Base-by-base conservation (phyloP, 2,329 filamentous ascomycete species). In the Thelonectria rubi region DNA sequence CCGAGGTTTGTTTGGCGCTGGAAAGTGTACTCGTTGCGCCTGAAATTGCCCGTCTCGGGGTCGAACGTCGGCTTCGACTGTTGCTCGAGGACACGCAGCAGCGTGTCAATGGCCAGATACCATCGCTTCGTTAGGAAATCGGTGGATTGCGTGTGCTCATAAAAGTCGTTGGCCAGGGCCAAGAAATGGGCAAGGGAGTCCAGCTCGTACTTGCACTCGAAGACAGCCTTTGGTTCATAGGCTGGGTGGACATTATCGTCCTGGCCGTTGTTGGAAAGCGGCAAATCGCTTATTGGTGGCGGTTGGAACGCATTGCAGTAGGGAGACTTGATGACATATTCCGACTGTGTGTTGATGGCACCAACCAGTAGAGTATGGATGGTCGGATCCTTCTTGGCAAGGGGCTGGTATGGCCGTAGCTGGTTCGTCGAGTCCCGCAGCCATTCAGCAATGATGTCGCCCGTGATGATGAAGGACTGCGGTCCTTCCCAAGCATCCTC, bases 231-330 rank as follows among this genome's bases (percentile, higher is more conserved):
- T 0, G 90, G 90, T 72, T 98, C 93, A 74, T 97, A 98, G 1
- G 84, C 82, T 0, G 95, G 95, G 70, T 97, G 93, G 0, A 99
- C 95, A 9, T 75, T 78, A 73, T 99, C 95, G 18, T 90, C 86
- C 74, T 97, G 92, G 3, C 92, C 92, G 72, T 94, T 97, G 69
- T 86, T 84, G 15, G 88, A 89, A 6, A 90, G 81, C 3, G 83
- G 79, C 1, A 98, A 82, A 15, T 90, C 87, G 65, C 92, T 94
- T 7, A 93, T 92, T 2, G 92, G 90, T 0, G 95, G 95, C 5
- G 95, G 94, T 75, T 99, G 95, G 77, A 98, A 99, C 17, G 95
- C 95, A 76, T 99, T 98, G 84, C 95, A 99, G 80, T 98, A 99
- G 0, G 95, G 95, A 1, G 91, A 93, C 72, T 92, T 88, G 64